A percentile compares a stretch with the other conserved stretches of the same genome.
phyloP scores from a whole-genome alignment of 1,139 yeast genomes.

The Wickerhamiella pararugosa region DNA sequence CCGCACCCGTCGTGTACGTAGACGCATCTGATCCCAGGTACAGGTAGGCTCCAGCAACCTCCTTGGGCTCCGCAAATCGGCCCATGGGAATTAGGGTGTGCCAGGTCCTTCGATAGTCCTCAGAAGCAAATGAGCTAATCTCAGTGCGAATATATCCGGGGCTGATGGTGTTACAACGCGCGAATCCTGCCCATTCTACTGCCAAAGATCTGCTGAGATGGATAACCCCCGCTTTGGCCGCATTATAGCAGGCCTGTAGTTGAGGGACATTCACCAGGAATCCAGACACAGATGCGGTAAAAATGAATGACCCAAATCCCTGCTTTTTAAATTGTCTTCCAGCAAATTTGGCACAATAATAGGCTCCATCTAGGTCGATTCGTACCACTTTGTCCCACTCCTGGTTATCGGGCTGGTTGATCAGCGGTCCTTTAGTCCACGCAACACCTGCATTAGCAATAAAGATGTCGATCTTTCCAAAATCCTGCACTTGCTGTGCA shows the following conservation, averaged over 20 bases:
- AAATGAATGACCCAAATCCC: conserved; percentile 48
- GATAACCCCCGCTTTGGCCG: conserved; percentile 70
- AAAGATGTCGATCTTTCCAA: conserved; percentile 52
- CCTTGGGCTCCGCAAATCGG: conserved; percentile 39
- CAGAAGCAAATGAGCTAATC: conserved; percentile 35
- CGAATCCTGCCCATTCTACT: conserved; percentile 70
- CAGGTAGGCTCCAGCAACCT: conserved; percentile 73
- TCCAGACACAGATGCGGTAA: conserved; percentile 81
- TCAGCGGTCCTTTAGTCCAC: conserved; percentile 46
- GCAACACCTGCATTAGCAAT: conserved; percentile 73
- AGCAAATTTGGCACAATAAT: conserved; percentile 44
- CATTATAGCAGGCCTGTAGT: conserved; percentile 67
- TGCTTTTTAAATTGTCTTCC: conserved; percentile 49
- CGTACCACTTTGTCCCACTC: conserved; percentile 45
- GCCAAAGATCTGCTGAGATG: conserved; percentile 63
- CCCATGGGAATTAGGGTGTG: conserved; percentile 53
- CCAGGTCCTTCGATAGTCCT: conserved; percentile 35
- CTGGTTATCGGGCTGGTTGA: conserved; percentile 32
- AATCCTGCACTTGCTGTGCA: conserved; percentile 40
- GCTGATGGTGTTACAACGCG: conserved; percentile 60
- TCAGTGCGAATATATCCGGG: conserved; percentile 70
- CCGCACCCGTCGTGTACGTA: conserved; percentile 71
- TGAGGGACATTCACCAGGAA: conserved; percentile 70
- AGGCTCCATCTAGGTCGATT: conserved; percentile 47
- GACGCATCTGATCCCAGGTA: conserved; percentile 81